Conservation (phyloP, 2,329 filamentous ascomycete species). For the Hypoxylon sp. region DNA sequence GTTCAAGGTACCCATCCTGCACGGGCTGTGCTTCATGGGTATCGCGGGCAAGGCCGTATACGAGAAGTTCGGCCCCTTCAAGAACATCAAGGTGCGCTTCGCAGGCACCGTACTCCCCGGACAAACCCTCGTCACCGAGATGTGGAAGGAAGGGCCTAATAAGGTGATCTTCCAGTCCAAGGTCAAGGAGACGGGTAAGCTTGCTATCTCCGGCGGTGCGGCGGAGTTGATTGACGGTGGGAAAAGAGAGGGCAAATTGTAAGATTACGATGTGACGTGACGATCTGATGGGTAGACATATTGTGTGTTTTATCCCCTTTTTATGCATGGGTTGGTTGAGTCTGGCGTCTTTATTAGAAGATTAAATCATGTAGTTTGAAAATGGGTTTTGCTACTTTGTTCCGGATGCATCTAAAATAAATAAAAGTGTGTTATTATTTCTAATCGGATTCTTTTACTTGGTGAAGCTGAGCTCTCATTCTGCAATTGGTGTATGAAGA, state of each 20-base stretch:
- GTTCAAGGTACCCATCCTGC: conserved; percentile 93
- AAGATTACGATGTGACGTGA: conserved; percentile 11
- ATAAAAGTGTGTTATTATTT: conserved; percentile 7
- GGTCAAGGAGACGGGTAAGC: conserved; percentile 93
- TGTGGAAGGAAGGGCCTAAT: conserved; percentile 84
- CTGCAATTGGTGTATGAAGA: no score
- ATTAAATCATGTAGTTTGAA: conserved; percentile 14
- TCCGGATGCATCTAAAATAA: conserved; percentile 10
- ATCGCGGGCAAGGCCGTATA: conserved; percentile 92
- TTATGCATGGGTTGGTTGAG: conserved; percentile 14
- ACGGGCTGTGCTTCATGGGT: conserved; percentile 97
- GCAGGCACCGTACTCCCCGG: conserved; percentile 88
- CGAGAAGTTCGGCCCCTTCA: conserved; percentile 84
- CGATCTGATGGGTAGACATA: conserved; percentile 1
- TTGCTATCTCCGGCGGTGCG: conserved; percentile 85
- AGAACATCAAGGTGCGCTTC: conserved; percentile 94
- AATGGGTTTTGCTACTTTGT: conserved; percentile 10
- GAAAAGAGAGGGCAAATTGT: conserved; percentile 54
- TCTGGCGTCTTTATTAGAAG: conserved; percentile 28
- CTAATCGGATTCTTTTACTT: neutral
- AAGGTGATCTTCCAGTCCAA: conserved; percentile 87
- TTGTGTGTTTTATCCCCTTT: neutral
- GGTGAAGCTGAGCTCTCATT: neutral
- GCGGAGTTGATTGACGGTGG: conserved; percentile 74
- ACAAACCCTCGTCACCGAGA: conserved; percentile 91